Base-by-base conservation (phyloP, 345 rosid genomes). In the Garcia nutans region DNA sequence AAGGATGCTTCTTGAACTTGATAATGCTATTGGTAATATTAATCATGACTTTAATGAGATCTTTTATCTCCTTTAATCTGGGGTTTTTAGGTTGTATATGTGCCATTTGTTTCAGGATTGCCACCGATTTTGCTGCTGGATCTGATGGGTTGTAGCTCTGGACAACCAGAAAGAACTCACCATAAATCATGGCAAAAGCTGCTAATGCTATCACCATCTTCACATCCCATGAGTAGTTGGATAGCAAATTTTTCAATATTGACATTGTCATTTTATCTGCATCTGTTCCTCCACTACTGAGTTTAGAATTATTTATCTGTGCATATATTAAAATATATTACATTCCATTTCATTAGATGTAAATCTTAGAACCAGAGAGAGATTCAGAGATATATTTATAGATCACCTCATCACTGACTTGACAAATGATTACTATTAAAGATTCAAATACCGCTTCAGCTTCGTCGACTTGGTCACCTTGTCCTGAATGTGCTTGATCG, bases 101-200 rank as follows among this genome's bases (percentile, higher is more conserved):
- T 47, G 94, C 91, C 55, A 94, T 75, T 79, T 89, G 93, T 83
- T 84, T 92, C 61, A 94, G 94, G 72, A 89, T 81, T 10, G 98
- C 92, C 76, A 94, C 88, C 5, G 95, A 84, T 82, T 91, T 94
- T 5, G 97, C 91, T 0, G 90, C 91, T 63, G 82, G 94, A 84
- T 89, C 90, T 15, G 92, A 78, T 15, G 92, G 77, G 68, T 83
- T 76, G 86, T 84, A 84, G 52, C 84, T 87, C 82, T 90, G 93
- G 0, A 89, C 89, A 5, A 94, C 82, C 52, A 92, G 88, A 91
- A 91, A 89, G 77, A 94, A 90, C 78, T 87, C 94, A 8, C 97
- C 96, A 73, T 90, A 92, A 76, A 84, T 92, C 79, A 88, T 84
- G 2, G 96, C 98, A 72, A 94, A 90, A 61, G 97, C 94, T 10